Evolutionary conservation across 495 filamentous ascomycete species (phyloP).

Genomic region (Podospora australis): DNA sequence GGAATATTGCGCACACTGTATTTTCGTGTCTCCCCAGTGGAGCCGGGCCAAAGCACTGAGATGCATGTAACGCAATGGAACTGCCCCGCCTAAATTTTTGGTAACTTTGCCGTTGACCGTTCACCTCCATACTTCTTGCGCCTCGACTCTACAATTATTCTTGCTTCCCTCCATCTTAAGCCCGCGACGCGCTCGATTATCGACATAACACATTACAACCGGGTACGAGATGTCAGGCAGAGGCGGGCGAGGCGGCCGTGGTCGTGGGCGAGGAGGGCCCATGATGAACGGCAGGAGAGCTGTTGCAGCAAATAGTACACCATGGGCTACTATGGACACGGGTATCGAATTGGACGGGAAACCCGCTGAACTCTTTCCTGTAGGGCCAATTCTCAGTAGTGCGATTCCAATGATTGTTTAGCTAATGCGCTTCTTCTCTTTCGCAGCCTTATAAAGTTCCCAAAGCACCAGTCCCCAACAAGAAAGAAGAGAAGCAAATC

Average conservation of each 20-base stretch:
- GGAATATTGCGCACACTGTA: too few relatives aligned
- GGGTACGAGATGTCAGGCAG: conserved; percentile 23
- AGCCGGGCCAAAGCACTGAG: too few relatives aligned
- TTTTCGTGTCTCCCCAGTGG: too few relatives aligned
- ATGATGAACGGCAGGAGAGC: conserved; percentile 17
- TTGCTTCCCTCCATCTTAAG: neutral
- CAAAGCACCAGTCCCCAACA: conserved; percentile 28
- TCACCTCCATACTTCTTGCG: neutral
- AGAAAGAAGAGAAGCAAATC: conserved; percentile 37
- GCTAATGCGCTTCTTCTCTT: too few relatives aligned
- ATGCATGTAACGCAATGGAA: too few relatives aligned
- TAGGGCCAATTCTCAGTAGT: too few relatives aligned
- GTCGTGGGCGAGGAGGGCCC: conserved; percentile 27
- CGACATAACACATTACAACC: neutral
- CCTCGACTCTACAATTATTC: neutral
- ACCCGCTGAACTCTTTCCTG: conserved; percentile 38
- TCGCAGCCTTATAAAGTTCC: conserved; percentile 39
- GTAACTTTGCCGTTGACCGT: neutral
- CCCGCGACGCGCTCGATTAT: too few relatives aligned
- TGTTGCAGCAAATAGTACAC: conserved; percentile 24
- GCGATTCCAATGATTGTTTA: too few relatives aligned
- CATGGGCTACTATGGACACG: conserved; percentile 27
- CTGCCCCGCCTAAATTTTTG: conserved; percentile 7
- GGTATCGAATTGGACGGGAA: conserved; percentile 30
- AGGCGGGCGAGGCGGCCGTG: conserved; percentile 30